Percentiles rank a stretch among this genome's conserved stretches.
These are phyloP conservation scores for Dichotomocladium elegans DNA, from an alignment of 371 early-diverging fungal genomes.

Conservation along the genomic window DNA sequence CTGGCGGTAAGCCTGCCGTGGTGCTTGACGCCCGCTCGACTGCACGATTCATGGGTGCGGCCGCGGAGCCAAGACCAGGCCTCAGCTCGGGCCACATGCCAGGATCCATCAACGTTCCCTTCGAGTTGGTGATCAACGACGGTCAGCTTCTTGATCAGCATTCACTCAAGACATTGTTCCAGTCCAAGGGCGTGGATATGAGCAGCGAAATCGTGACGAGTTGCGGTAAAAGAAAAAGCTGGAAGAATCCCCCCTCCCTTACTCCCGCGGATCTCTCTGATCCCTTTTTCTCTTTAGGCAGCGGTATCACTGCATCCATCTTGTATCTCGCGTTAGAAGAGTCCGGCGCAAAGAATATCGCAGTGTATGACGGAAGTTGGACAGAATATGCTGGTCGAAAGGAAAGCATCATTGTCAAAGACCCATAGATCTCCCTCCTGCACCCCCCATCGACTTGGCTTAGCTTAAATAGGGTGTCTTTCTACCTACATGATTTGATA, in stretches of 20 bases:
- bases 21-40: conserved; percentile 84
- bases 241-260: too few species aligned
- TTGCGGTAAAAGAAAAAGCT: conserved; percentile 70
- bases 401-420: conserved; percentile 56
- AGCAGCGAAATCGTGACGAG: conserved; percentile 55
- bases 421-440: too few species aligned
- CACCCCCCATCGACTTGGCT: too few species aligned
- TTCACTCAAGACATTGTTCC: conserved; percentile 44
- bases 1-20: conserved; percentile 21
- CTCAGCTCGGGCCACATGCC: conserved; percentile 89
- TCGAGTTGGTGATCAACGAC: conserved; percentile 50
- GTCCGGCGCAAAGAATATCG: conserved; percentile 55
- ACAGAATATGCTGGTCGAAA: conserved; percentile 72
- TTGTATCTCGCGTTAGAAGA: conserved; percentile 69
- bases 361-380: conserved; percentile 86
- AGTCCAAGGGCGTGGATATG: conserved; percentile 55
- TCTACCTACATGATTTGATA: too few species aligned
- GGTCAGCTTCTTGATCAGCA: conserved; percentile 41
- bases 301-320: conserved; percentile 78
- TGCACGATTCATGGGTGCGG: conserved; percentile 69
- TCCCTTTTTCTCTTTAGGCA: conserved; percentile 27
- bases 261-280: neutral
- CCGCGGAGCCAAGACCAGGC: conserved; percentile 82
- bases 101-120: conserved; percentile 68
- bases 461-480: too few species aligned